Conservation (phyloP, 257 asterid species). For the Paraleonurus japonicus region DNA sequence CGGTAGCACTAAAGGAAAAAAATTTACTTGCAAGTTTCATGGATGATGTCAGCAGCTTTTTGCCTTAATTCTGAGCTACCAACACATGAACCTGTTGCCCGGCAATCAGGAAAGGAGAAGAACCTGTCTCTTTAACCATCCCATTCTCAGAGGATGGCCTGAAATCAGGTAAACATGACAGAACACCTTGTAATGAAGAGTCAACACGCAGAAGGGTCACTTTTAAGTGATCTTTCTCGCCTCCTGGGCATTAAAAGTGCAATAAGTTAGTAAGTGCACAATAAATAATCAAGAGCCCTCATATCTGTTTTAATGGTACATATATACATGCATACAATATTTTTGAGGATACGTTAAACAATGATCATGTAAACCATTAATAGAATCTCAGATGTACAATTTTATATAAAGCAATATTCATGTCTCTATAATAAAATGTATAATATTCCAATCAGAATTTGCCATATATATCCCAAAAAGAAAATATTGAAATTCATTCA, state of each 20-base stretch:
- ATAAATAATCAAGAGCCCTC: slow-evolving; percentile 4
- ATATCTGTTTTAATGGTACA: slow-evolving; percentile 9
- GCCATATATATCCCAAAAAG: not conserved
- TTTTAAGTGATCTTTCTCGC: slow-evolving; percentile 96
- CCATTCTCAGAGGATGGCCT: slow-evolving; percentile 70
- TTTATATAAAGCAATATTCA: not conserved
- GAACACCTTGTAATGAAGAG: slow-evolving; percentile 95
- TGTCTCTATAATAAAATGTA: not conserved
- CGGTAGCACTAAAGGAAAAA: slow-evolving; percentile 20
- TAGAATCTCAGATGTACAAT: slow-evolving; percentile 9
- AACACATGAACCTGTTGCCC: slow-evolving; percentile 95
- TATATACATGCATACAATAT: not conserved
- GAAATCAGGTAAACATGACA: slow-evolving; percentile 98
- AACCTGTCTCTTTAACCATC: slow-evolving; percentile 60
- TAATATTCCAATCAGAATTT: not conserved
- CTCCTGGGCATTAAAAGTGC: slow-evolving; percentile 58
- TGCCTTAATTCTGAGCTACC: slow-evolving; percentile 85
- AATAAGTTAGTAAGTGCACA: slow-evolving; percentile 29
- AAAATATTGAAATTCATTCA: slow-evolving; percentile 14
- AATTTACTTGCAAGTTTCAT: slow-evolving; percentile 80
- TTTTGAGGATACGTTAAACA: not conserved
- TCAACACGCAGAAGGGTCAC: slow-evolving; percentile 98
- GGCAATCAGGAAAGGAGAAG: slow-evolving; percentile 69
- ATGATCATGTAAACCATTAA: slow-evolving; percentile 15
- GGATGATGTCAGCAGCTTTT: slow-evolving; percentile 82